Evolutionary conservation across 148 eudicot genomes (phyloP), one percentile per base, ranked within the genome.

Genomic region (Rhododendron williamsianum): DNA sequence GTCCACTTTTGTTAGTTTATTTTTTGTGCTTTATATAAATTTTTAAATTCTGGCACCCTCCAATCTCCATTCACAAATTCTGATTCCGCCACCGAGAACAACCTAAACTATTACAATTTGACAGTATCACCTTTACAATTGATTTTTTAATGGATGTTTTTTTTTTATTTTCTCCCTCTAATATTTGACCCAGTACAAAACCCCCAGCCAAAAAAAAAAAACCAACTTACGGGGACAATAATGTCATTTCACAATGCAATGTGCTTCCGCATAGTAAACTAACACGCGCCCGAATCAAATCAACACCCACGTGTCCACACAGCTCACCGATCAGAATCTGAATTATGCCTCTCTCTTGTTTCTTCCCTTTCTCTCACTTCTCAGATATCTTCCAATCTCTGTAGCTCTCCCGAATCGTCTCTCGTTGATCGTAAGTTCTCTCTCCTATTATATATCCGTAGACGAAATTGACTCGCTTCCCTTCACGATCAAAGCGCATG

Each of bases 361-460:
- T 60, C 9, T 36, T 49, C 65, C 15, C 49, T 76, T 3, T 33
- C 54, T 71, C 82, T 82, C 38, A 41, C 56, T n/a, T 76, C 77
- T 18, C 76, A 23, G 27, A 25, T 83, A 35, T 72, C 80, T 72
- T 83, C 80, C 19, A 83, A 83, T 83, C 41, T 52, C 23, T 23
- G 58, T 4, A 36, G 63, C 79, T 83, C n/a, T 84, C 85, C 54
- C 18, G 4, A 52, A 71, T 63, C 11, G 69, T 8, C 80, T 27
- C 49, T 38, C 25, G 54, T 11, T 8, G 1, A 48, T 33, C 19
- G 85, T 84, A 84, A 84, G 81, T 76, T 52, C 71, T 49, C 45
- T 49, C 45, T 38, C 18, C 23, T 2, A n/a, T 23, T 58, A 4
- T 81, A 15, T 10, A 21, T 16, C 67, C 4, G 56, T 2, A 8